These are phyloP conservation scores for Raffaelea ambrosiae DNA, from an alignment of 2,329 filamentous ascomycete species.

Conservation along the genomic window DNA sequence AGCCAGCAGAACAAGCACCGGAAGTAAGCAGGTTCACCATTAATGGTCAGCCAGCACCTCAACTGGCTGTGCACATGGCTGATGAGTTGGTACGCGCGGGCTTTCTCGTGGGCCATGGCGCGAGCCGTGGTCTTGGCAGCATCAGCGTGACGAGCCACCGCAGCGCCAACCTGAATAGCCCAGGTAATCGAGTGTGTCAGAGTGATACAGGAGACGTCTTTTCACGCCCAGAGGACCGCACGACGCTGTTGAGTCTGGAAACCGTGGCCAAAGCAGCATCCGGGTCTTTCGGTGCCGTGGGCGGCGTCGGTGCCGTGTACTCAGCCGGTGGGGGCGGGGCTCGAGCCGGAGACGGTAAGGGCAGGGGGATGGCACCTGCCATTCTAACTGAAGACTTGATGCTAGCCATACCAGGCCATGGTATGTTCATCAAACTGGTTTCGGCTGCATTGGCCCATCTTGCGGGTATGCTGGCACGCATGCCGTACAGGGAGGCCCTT, in stretches of 20 bases:
- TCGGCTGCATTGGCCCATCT: constrained; percentile 54
- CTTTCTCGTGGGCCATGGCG: constrained; percentile 49
- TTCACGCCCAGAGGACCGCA: constrained; percentile 42
- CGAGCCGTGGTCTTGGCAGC: constrained; percentile 7
- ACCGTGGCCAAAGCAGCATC: constrained; percentile 57
- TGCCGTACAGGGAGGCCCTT: constrained; percentile 54
- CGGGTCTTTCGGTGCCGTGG: constrained; percentile 60
- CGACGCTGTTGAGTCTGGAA: constrained; percentile 51
- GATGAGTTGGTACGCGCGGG: constrained; percentile 56
- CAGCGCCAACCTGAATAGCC: not conserved
- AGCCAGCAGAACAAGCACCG: no score
- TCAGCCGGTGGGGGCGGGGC: constrained; percentile 47
- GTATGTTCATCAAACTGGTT: constrained; percentile 58
- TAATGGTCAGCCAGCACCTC: constrained; percentile 8
- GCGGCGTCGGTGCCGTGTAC: constrained; percentile 57
- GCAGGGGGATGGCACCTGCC: not conserved
- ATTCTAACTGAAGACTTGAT: constrained; percentile 28
- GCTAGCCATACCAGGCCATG: constrained; percentile 59
- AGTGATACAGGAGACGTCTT: constrained; percentile 25
- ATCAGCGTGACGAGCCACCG: constrained; percentile 22
- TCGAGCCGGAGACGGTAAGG: constrained; percentile 27
- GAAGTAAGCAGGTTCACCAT: constrained; percentile 15
- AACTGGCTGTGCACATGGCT: constrained; percentile 35
- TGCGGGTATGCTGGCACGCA: constrained; percentile 47
- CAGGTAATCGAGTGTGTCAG: constrained; percentile 2